These are phyloP conservation scores for Trichoderma gamsii DNA, from an alignment of 495 filamentous ascomycete genomes.

Conservation along the genomic window DNA sequence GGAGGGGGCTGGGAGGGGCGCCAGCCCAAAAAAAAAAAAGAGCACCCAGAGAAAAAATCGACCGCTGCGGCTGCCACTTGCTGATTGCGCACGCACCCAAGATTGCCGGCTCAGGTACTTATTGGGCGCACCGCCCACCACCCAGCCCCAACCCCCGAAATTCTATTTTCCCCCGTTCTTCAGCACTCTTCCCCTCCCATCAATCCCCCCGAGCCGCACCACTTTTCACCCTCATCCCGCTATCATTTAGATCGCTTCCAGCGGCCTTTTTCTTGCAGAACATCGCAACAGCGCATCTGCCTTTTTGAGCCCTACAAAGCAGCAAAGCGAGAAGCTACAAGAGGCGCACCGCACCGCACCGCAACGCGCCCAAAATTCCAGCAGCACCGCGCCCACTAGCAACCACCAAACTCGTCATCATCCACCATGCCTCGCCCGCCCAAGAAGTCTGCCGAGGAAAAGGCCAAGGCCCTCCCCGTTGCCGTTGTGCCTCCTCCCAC, in stretches of 20 bases:
- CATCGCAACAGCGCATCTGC: slow-evolving; percentile 6
- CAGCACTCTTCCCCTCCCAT: slow-evolving; percentile 5
- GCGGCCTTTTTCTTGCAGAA: slow-evolving; percentile 4
- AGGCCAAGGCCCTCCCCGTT: slow-evolving; percentile 18
- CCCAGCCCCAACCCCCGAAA: background rate
- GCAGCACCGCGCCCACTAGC: background rate
- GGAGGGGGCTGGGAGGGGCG: slow-evolving; percentile 1
- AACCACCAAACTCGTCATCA: slow-evolving; percentile 12
- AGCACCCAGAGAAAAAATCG: background rate
- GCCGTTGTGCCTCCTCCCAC: slow-evolving; percentile 11
- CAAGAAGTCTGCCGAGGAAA: slow-evolving; percentile 24
- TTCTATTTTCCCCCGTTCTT: slow-evolving; percentile 13
- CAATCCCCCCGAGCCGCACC: background rate
- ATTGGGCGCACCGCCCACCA: slow-evolving; percentile 10
- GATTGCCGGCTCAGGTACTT: background rate
- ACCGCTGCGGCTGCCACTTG: slow-evolving; percentile 10
- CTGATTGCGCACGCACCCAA: slow-evolving; percentile 4
- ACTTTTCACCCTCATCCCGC: slow-evolving; percentile 7
- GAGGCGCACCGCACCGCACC: slow-evolving; percentile 10
- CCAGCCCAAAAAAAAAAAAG: slow-evolving; percentile 7
- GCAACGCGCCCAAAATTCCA: slow-evolving; percentile 14
- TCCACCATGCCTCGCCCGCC: slow-evolving; percentile 32
- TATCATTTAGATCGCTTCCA: slow-evolving; percentile 11
- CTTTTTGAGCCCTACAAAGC: background rate
- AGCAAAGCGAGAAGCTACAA: slow-evolving; percentile 2